Evolutionary conservation across 2,329 filamentous ascomycete genomes (phyloP).

Genomic region (Colletotrichum sp.): DNA sequence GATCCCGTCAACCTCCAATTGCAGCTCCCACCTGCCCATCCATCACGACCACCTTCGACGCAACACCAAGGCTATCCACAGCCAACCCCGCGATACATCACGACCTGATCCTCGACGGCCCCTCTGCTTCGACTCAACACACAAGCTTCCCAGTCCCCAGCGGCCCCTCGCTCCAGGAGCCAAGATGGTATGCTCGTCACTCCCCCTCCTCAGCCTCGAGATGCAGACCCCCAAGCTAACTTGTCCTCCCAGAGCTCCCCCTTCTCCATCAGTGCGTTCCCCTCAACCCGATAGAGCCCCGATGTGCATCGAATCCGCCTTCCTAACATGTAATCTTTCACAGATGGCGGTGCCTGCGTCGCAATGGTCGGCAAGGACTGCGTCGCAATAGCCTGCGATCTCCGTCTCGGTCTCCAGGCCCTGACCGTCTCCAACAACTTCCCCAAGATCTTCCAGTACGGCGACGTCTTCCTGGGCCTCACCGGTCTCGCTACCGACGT

Average conservation of each 20-base stretch:
- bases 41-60: constrained; percentile 15
- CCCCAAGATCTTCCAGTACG: constrained; percentile 99
- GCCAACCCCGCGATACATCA: constrained; percentile 1
- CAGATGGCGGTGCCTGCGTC: constrained; percentile 90
- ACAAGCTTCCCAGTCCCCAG: not conserved
- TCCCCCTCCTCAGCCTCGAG: constrained; percentile 12
- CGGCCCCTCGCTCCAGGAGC: constrained; percentile 22
- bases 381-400: constrained; percentile 98
- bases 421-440: constrained; percentile 99
- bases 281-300: constrained; percentile 4
- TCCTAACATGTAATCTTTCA: constrained; percentile 20
- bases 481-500: constrained; percentile 98
- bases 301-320: constrained; percentile 11
- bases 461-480: constrained; percentile 92
- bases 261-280: constrained; percentile 87
- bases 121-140: not conserved
- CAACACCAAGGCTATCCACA: constrained; percentile 1
- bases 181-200: constrained; percentile 24
- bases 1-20: constrained; percentile 17
- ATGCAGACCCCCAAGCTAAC: constrained; percentile 37
- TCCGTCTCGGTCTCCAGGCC: constrained; percentile 94
- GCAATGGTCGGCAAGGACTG: constrained; percentile 99
- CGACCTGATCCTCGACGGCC: not conserved
- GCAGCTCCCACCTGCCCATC: constrained; percentile 25
- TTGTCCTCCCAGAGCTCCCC: constrained; percentile 72